Base-by-base conservation (phyloP, 768 basidiomycete species). In the Tulasnella sp. region DNA sequence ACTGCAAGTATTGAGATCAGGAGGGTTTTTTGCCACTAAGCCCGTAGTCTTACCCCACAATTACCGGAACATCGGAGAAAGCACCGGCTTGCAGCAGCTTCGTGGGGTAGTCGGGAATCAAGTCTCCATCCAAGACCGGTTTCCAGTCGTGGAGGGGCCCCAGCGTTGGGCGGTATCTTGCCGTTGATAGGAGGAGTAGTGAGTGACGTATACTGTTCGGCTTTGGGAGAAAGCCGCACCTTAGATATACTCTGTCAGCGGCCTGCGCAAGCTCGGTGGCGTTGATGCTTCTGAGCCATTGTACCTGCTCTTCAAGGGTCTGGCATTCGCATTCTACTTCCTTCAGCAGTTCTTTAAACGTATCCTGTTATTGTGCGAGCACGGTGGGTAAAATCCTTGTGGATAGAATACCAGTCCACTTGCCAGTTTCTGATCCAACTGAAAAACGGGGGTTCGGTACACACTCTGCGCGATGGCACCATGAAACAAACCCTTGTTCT, bases 391-490 rank as follows among this genome's bases (percentile, higher is more conserved):
- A 17, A 42, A 4, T 14, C 12, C 31, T 17, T 25, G 17, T 15
- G 11, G 15, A 17, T 36, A 36, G n/a, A 72, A 39, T 45, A 25
- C 14, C n/a, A 17, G 14, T 15, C 6, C 70, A 25, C 39, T 25
- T 42, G 90, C 89, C 82, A 84, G 80, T 76, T 88, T 87, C 80
- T 90, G 84, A 72, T 87, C 86, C 0, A 87, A 86, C 0, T 83
- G 82, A 0, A 89, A 85, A 67, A 90, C 74, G 4, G 88, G 87
- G 0, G 85, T 83, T 19, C 90, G 82, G 78, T 84, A 89, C 22
- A 90, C 86, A 78, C 89, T 90, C 81, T 91, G 90, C 0, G 86
- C 88, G 78, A 91, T 90, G 8, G 87, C 90, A 14, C 83, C 83
- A 12, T 83, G 82, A 81, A 91, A 91, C 9, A 89, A 79, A 22